Evolutionary conservation across 345 rosid genomes (phyloP).

Genomic region (Noccaea bulbosa): DNA sequence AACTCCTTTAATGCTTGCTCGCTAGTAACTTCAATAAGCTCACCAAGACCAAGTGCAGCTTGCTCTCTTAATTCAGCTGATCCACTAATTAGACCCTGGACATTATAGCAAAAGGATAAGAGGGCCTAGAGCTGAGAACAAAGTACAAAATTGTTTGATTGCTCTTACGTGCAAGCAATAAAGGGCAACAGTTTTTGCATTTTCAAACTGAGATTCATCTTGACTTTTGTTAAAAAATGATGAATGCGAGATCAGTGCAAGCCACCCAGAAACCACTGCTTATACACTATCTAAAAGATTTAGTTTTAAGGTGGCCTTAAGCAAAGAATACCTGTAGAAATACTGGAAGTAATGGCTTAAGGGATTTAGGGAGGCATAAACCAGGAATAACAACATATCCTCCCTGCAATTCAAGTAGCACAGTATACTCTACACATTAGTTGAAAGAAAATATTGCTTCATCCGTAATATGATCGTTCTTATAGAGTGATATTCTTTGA

Average conservation of each 20-base stretch:
- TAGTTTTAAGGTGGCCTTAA: background rate
- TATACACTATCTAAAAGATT: slow-evolving; percentile 9
- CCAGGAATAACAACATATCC: slow-evolving; percentile 91
- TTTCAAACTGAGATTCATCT: background rate
- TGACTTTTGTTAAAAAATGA: background rate
- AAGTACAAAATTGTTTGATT: background rate
- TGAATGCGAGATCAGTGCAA: slow-evolving; percentile 11
- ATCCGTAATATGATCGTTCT: background rate
- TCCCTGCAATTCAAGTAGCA: slow-evolving; percentile 61
- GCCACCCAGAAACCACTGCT: slow-evolving; percentile 3
- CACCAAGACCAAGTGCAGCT: slow-evolving; percentile 98
- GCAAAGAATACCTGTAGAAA: slow-evolving; percentile 73
- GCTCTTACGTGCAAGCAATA: slow-evolving; percentile 12
- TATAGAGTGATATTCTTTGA: slow-evolving; percentile 8
- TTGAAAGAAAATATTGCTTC: background rate
- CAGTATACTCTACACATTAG: slow-evolving; percentile 1
- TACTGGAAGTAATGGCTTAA: slow-evolving; percentile 90
- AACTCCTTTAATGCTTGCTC: slow-evolving; percentile 85
- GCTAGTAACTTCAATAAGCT: slow-evolving; percentile 95
- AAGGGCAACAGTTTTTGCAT: slow-evolving; percentile 1
- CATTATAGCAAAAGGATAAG: slow-evolving; percentile 9
- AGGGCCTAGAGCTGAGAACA: background rate
- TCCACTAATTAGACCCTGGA: slow-evolving; percentile 85
- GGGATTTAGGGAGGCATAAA: slow-evolving; percentile 91
- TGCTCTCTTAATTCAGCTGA: slow-evolving; percentile 94